Percentiles rank a stretch among this genome's conserved stretches.
These are phyloP conservation scores for Saccharomycopsis lassenensis DNA, from an alignment of 805 yeast species.

Conservation along the genomic window DNA sequence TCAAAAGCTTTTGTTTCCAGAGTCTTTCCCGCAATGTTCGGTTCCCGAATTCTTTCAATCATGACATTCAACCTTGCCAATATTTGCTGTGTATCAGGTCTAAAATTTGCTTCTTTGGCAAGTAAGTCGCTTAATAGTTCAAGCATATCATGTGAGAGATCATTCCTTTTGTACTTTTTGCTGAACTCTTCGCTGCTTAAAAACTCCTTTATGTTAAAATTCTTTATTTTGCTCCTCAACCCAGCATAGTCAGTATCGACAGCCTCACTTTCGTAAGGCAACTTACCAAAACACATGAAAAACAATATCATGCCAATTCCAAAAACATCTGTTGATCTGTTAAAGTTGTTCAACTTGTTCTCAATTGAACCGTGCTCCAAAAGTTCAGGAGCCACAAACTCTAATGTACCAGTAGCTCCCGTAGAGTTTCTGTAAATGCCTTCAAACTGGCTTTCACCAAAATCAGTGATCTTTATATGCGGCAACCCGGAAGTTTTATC, in stretches of 20 bases:
- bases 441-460: constrained; percentile 78
- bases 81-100: too few relatives aligned
- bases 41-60: too few relatives aligned
- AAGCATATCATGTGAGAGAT: constrained; percentile 24
- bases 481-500: constrained; percentile 33
- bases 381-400: constrained; percentile 80
- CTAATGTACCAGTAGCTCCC: constrained; percentile 83
- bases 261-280: constrained; percentile 42
- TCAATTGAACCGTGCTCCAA: constrained; percentile 25
- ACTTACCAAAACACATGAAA: constrained; percentile 55
- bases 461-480: constrained; percentile 70
- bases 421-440: constrained; percentile 56
- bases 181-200: constrained; percentile 16
- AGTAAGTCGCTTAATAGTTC: constrained; percentile 32
- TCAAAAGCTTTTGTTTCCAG: constrained; percentile 8
- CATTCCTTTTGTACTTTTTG: constrained; percentile 22
- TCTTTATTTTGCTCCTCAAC: constrained; percentile 27
- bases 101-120: constrained; percentile 25
- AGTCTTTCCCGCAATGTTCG: constrained; percentile 36
- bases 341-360: constrained; percentile 39
- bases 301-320: constrained; percentile 78
- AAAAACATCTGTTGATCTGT: constrained; percentile 66
- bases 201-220: constrained; percentile 21
- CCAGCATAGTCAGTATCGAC: constrained; percentile 23
- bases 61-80: too few relatives aligned